Evolutionary conservation across 2,329 filamentous ascomycete species (phyloP).

Genomic region (Fusarium sp.): DNA sequence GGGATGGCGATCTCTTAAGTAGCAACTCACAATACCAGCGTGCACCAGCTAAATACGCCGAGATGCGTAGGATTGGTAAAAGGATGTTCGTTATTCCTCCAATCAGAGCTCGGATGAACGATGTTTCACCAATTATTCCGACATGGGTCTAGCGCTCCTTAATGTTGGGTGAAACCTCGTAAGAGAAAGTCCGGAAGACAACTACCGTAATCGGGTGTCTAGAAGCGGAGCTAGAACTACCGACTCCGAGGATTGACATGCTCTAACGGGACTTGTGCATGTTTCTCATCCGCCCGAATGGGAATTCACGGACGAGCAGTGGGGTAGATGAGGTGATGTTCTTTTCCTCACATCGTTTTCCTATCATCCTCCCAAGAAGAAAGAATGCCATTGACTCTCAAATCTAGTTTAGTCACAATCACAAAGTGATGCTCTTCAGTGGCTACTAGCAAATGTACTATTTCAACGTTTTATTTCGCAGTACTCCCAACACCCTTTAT

Average conservation of each 20-base stretch:
- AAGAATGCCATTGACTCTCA: too few relatives aligned
- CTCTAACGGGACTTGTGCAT: neutral
- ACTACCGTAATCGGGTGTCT: neutral
- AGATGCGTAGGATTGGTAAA: neutral
- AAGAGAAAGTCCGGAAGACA: neutral
- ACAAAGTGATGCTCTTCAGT: neutral
- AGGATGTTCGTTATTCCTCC: conserved; percentile 20
- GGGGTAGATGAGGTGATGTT: neutral
- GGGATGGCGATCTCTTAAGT: conserved; percentile 4
- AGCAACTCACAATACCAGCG: neutral
- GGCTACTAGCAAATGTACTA: neutral
- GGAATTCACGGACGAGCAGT: neutral
- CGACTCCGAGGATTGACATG: neutral
- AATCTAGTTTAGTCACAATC: too few relatives aligned
- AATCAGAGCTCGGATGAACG: neutral
- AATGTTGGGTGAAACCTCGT: conserved; percentile 18
- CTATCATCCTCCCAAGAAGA: too few relatives aligned
- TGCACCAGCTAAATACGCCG: neutral
- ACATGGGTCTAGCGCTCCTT: conserved; percentile 4
- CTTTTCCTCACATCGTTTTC: too few relatives aligned
- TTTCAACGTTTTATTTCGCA: neutral
- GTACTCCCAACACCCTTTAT: neutral
- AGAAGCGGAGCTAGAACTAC: neutral
- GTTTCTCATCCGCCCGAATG: neutral
- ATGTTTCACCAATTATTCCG: conserved; percentile 15